A percentile compares a stretch with the other conserved stretches of the same genome.
Evolutionary conservation across 805 yeast genomes (phyloP).

Genomic region (Clavispora carvajalis): DNA sequence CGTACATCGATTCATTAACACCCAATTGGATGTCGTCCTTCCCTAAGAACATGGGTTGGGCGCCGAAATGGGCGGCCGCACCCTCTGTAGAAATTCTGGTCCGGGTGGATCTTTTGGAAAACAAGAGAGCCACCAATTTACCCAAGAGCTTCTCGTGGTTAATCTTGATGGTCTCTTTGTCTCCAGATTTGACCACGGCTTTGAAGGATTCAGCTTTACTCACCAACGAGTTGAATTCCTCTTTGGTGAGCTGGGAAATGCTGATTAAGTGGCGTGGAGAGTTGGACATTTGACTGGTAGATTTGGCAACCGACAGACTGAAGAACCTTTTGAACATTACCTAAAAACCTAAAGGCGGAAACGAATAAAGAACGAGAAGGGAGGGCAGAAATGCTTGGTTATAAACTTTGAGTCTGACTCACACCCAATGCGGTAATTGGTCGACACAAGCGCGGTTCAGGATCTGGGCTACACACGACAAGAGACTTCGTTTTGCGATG

Average conservation of each 20-base stretch:
- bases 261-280: slow-evolving; percentile 69
- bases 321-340: slow-evolving; percentile 13
- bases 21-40: slow-evolving; percentile 96
- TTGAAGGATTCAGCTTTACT: slow-evolving; percentile 70
- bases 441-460: slow-evolving; percentile 14
- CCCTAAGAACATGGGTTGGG: slow-evolving; percentile 93
- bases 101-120: slow-evolving; percentile 90
- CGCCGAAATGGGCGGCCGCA: slow-evolving; percentile 89
- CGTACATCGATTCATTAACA: slow-evolving; percentile 86
- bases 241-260: slow-evolving; percentile 68
- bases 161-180: slow-evolving; percentile 25
- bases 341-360: neutral
- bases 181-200: slow-evolving; percentile 51
- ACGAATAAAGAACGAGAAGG: neutral
- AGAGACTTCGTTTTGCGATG: neutral
- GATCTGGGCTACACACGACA: slow-evolving; percentile 7
- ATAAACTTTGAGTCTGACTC: slow-evolving; percentile 8
- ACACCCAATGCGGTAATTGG: slow-evolving; percentile 11
- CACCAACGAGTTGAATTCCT: slow-evolving; percentile 69
- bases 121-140: slow-evolving; percentile 75
- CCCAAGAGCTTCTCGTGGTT: slow-evolving; percentile 61
- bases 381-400: neutral
- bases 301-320: slow-evolving; percentile 4
- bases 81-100: slow-evolving; percentile 94
- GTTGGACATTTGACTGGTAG: neutral